Percentiles rank a stretch among this genome's conserved stretches.
These are phyloP conservation scores for Pythium utonaiense DNA, from an alignment of 352 stramenopile genomes.

Conservation along the genomic window DNA sequence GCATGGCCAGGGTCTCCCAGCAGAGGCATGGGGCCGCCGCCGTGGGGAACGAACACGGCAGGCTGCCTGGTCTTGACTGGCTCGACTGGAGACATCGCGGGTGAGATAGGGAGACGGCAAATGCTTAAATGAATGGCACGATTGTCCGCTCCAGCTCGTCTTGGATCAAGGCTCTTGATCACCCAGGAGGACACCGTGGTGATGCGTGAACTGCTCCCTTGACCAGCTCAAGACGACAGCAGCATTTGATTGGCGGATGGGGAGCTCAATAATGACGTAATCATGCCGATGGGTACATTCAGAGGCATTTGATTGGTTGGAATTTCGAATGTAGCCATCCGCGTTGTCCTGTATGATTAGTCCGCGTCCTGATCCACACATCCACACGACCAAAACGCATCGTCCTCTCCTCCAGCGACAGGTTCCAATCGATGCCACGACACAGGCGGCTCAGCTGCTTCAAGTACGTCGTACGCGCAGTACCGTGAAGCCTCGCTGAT, in stretches of 20 bases:
- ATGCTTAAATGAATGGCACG: no score
- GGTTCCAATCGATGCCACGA: no score
- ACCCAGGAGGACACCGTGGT: no score
- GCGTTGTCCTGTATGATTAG: not conserved
- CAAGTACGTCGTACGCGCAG: no score
- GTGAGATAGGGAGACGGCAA: no score
- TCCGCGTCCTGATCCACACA: not conserved
- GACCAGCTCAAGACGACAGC: not conserved
- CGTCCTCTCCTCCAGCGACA: no score
- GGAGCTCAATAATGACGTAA: not conserved
- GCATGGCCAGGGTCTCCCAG: constrained; percentile 41
- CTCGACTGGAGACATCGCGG: not conserved
- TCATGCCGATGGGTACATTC: not conserved
- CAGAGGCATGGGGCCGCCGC: constrained; percentile 52
- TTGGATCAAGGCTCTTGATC: not conserved
- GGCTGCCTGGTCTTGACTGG: constrained; percentile 3
- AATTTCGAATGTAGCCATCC: not conserved
- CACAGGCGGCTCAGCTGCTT: no score
- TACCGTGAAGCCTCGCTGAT: not conserved
- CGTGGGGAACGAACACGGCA: constrained; percentile 33
- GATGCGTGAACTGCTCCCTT: no score
- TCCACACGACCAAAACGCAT: not conserved
- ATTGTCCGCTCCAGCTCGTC: no score
- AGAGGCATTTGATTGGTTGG: not conserved
- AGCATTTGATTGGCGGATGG: not conserved